Evolutionary conservation across 148 eudicot genomes (phyloP), one percentile per base, ranked within the genome.

Genomic region (Silene conica): DNA sequence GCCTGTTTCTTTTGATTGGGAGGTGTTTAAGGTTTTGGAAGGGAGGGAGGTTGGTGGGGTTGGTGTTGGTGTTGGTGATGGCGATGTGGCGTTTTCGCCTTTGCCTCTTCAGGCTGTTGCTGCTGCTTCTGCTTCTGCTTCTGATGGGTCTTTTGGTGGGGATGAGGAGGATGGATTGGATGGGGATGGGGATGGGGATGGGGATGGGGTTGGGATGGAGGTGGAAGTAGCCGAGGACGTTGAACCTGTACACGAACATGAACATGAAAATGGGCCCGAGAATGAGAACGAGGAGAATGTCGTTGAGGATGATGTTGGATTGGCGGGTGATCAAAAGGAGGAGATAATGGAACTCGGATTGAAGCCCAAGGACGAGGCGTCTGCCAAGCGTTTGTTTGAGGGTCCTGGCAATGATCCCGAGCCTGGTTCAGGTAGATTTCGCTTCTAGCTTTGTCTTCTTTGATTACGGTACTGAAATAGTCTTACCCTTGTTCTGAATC

Each of bases 1-100:
- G 55, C 83, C 83, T 1, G 76, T 80, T 66, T 71, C 79, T 16
- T 80, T 80, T 22, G 83, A 80, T 50, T 38, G 45, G 25, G 83
- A 76, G 48, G 83, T 80, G 38, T 80, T 66, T 41, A 72, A 23
- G 79, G 83, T 80, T 66, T 66, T 80, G 69, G 79, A 41, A 54
- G 76, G 63, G 5, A 61, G 76, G 45, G 83, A 76, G 14, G 16
- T 46, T 19, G 76, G 83, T 72, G 34, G 45, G n/a, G 71, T 45
- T 55, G 70, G 26, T 3, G 76, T 67, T 13, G 73, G 43, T 6
- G 43, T 6, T 71, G 28, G 45, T 13, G 67, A 28, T 55, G 70
- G 26, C 6, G 76, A 67, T 13, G 68, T 14, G 4, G 15, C 55
- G 16, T 50, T 48, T 21, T 75, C 75, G 3, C 79, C 82, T 0